phyloP scores from a whole-genome alignment of 495 filamentous ascomycete species.

The Penicillium herquei region DNA sequence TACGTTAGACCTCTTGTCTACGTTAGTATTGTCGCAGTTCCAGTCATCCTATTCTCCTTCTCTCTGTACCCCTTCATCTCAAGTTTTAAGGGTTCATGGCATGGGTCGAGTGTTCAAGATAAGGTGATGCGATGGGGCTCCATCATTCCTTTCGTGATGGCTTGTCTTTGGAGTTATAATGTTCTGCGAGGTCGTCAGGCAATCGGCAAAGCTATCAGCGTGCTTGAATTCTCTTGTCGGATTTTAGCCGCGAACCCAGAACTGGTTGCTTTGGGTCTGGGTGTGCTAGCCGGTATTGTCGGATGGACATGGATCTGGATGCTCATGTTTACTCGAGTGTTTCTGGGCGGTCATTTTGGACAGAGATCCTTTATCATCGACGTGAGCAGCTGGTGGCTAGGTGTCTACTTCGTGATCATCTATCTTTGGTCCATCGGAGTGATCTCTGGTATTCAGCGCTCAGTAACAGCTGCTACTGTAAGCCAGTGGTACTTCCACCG shows the following conservation, averaged over 20 bases:
- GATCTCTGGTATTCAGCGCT: constrained; percentile 79
- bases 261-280: constrained; percentile 78
- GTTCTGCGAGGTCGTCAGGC: constrained; percentile 76
- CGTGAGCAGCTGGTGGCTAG: constrained; percentile 86
- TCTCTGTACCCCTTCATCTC: constrained; percentile 88
- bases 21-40: constrained; percentile 77
- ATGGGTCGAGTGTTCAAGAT: constrained; percentile 76
- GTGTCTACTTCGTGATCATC: constrained; percentile 82
- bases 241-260: constrained; percentile 84
- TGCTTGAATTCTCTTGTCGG: constrained; percentile 86
- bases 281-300: constrained; percentile 69
- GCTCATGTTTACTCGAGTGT: constrained; percentile 92
- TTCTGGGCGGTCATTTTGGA: constrained; percentile 76
- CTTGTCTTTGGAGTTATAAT: constrained; percentile 77
- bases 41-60: constrained; percentile 80
- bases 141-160: constrained; percentile 69
- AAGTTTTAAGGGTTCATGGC: constrained; percentile 73
- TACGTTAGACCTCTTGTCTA: constrained; percentile 80
- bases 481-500: constrained; percentile 99
- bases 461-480: constrained; percentile 91
- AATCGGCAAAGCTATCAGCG: constrained; percentile 73
- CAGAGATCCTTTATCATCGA: constrained; percentile 73
- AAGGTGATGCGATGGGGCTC: constrained; percentile 86
- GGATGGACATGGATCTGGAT: constrained; percentile 96
- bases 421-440: constrained; percentile 94